These are phyloP conservation scores for Vairimorpha apis DNA, from an alignment of 371 early-diverging fungal species.

Conservation along the genomic window DNA sequence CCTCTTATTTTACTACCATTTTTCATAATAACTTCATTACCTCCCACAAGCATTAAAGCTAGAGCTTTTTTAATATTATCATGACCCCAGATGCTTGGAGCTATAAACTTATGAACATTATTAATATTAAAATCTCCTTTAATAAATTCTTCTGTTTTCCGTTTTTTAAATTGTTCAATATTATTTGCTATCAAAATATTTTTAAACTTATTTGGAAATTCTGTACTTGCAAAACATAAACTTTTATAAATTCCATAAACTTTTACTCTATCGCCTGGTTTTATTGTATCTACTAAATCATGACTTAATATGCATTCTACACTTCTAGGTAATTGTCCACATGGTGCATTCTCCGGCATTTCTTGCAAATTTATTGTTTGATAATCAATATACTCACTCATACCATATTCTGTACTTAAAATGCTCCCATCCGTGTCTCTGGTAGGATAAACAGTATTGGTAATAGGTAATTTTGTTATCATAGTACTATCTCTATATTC, in stretches of 20 bases:
- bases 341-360: constrained; percentile 86
- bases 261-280: constrained; percentile 79
- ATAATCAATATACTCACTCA: constrained; percentile 88
- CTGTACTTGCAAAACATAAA: constrained; percentile 65
- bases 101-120: constrained; percentile 68
- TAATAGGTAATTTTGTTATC: constrained; percentile 67
- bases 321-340: constrained; percentile 90
- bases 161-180: constrained; percentile 15
- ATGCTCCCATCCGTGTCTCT: constrained; percentile 79
- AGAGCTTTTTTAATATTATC: constrained; percentile 61
- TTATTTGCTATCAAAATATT: constrained; percentile 22
- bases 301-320: constrained; percentile 90
- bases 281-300: constrained; percentile 85
- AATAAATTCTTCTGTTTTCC: constrained; percentile 7
- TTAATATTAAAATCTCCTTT: constrained; percentile 19
- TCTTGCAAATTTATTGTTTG: constrained; percentile 94
- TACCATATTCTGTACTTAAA: constrained; percentile 84
- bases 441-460: constrained; percentile 65
- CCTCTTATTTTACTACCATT: constrained; percentile 76
- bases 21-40: constrained; percentile 69
- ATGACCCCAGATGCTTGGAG: constrained; percentile 64
- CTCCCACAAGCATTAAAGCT: constrained; percentile 62
- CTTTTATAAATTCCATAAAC: constrained; percentile 82
- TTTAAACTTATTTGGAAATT: constrained; percentile 63
- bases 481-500: constrained; percentile 79